Evolutionary conservation across 108 stramenopile species (phyloP).

Genomic region (Nannochloropsis granulata): DNA sequence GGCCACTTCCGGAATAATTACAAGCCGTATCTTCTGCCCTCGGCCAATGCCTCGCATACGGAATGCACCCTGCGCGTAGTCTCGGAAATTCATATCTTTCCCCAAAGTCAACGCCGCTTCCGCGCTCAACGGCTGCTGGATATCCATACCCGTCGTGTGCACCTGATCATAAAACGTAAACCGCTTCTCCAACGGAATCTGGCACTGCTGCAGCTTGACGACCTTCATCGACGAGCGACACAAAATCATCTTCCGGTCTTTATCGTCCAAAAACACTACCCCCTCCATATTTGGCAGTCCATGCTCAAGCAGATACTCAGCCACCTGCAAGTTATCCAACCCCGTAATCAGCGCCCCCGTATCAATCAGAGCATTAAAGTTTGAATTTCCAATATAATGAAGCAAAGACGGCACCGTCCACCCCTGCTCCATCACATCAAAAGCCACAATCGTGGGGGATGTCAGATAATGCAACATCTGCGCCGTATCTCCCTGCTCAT

Average conservation of each 20-base stretch:
- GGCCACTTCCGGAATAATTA: slow-evolving; percentile 41
- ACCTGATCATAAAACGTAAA: slow-evolving; percentile 49
- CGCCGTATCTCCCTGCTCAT: slow-evolving; percentile 91
- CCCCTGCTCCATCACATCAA: slow-evolving; percentile 11
- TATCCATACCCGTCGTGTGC: slow-evolving; percentile 51
- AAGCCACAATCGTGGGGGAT: slow-evolving; percentile 36
- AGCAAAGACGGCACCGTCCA: slow-evolving; percentile 37
- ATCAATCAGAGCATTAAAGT: slow-evolving; percentile 43
- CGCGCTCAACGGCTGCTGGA: slow-evolving; percentile 38
- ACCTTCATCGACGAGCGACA: not conserved
- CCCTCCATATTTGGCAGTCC: slow-evolving; percentile 36
- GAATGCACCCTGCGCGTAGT: slow-evolving; percentile 46
- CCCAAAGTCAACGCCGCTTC: slow-evolving; percentile 41
- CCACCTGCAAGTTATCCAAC: slow-evolving; percentile 16
- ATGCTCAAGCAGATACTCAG: slow-evolving; percentile 18
- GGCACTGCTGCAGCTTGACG: slow-evolving; percentile 27
- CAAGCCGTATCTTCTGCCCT: slow-evolving; percentile 37
- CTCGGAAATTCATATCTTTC: slow-evolving; percentile 50
- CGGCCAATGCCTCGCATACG: slow-evolving; percentile 52
- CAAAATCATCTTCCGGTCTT: not conserved
- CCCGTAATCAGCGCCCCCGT: slow-evolving; percentile 45
- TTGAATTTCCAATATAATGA: slow-evolving; percentile 21
- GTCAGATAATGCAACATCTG: slow-evolving; percentile 82
- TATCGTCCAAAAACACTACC: slow-evolving; percentile 42
- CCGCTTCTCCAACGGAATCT: slow-evolving; percentile 33